Evolutionary conservation across 2,329 filamentous ascomycete species (phyloP), one percentile per base, ranked within the genome.

Genomic region (Hypoxylon sp.): DNA sequence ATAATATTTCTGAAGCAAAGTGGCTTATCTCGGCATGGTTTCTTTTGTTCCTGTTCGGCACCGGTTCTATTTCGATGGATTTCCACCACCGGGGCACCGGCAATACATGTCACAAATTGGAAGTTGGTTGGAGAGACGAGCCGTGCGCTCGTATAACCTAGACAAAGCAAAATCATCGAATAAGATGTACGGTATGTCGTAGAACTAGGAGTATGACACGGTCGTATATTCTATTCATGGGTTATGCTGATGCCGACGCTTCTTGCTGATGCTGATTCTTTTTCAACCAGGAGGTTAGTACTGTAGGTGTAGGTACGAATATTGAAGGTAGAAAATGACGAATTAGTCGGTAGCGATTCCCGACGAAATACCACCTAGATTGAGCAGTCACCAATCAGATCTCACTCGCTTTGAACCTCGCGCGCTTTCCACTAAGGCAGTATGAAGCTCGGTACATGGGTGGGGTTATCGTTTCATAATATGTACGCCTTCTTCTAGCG

Each of bases 381-480:
- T 53, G 19, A 52, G 47, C 17, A 60, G 35, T 29, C 13, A 31
- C 60, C 66, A 68, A 65, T 65, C 11, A 44, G 59, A 60, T 42
- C 44, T 58, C 39, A 4, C 35, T 37, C 35, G 44, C 47, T 37
- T 48, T 19, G 44, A 39, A 44, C 19, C 33, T 55, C 10, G 33
- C 46, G 42, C 35, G 24, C 31, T 50, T 37, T 50, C 9, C 17
- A 47, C 53, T 61, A 59, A 39, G 37, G 51, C 44, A 59, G 37
- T 44, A 52, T 47, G 55, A 62, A 62, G 60, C 48, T 68, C 50
- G 62, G 66, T 59, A 63, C 48, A 17, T 58, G 54, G 54, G 61
- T 63, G 58, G 68, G 65, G 65, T 57, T 60, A 35, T 14, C 24
- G 68, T 71, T 71, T 71, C 68, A 71, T 51, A 44, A 54, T 66